Evolutionary conservation across 371 early-diverging fungal species (phyloP).

Genomic region (Mortierella sp.): DNA sequence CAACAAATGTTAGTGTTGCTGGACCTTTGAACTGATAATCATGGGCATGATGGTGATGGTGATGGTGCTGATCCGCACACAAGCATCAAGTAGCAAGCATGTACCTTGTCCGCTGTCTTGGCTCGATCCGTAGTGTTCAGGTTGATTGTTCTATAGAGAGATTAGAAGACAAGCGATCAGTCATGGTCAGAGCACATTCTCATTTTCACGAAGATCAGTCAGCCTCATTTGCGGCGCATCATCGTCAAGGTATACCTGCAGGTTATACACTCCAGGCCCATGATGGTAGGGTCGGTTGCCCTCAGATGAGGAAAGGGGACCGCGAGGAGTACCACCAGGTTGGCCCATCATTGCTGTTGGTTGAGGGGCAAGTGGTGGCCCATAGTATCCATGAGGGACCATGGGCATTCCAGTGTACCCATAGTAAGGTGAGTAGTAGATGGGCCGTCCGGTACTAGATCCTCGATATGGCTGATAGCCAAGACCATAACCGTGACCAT

Average conservation of each 20-base stretch:
- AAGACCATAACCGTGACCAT: constrained; percentile 1
- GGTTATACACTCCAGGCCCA: constrained; percentile 1
- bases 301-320: background rate
- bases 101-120: background rate
- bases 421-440: constrained; percentile 26
- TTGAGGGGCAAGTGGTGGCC: constrained; percentile 13
- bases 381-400: constrained; percentile 11
- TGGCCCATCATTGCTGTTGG: constrained; percentile 10
- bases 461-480: constrained; percentile 20
- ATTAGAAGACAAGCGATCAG: background rate
- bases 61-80: background rate
- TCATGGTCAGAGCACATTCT: background rate
- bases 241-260: background rate
- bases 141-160: background rate
- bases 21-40: background rate
- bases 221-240: no score
- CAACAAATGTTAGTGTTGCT: background rate
- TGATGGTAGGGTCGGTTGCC: constrained; percentile 16
- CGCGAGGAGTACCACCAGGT: background rate
- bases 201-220: no score
- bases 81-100: background rate
- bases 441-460: constrained; percentile 14
- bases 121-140: background rate
- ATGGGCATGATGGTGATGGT: background rate
- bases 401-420: constrained; percentile 30